Conservation (phyloP, 768 basidiomycete species). For the Leucosporidium yakuticum region DNA sequence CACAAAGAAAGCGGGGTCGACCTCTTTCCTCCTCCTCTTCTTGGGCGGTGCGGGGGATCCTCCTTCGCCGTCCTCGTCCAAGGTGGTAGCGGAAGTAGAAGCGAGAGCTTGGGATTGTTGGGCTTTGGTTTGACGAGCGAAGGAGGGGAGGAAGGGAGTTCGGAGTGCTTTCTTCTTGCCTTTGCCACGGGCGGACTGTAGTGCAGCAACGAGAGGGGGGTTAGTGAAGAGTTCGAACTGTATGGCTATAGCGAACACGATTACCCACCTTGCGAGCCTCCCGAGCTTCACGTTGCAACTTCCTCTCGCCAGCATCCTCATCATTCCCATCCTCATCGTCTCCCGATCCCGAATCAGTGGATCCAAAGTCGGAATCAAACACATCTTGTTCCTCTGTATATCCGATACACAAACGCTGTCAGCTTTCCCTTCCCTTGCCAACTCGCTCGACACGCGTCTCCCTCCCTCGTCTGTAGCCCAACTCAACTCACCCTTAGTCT, state of each 20-base stretch:
- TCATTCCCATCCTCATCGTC: slow-evolving; percentile 54
- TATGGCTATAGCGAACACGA: too few species aligned
- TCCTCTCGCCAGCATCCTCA: slow-evolving; percentile 53
- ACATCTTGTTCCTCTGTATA: slow-evolving; percentile 70
- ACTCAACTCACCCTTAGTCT: slow-evolving; percentile 53
- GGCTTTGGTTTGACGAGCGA: slow-evolving; percentile 26
- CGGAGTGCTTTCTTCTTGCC: slow-evolving; percentile 27
- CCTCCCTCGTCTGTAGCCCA: too few species aligned
- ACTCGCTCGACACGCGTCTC: not conserved
- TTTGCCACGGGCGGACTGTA: slow-evolving; percentile 25
- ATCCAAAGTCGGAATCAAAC: slow-evolving; percentile 77
- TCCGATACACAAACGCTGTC: not conserved
- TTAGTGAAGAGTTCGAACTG: too few species aligned
- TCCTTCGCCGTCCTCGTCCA: slow-evolving; percentile 14
- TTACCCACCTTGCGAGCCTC: slow-evolving; percentile 27
- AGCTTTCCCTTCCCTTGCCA: not conserved
- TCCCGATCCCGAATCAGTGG: slow-evolving; percentile 58
- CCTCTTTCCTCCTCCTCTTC: slow-evolving; percentile 15
- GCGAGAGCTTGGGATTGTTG: slow-evolving; percentile 19
- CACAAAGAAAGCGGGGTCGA: slow-evolving; percentile 2
- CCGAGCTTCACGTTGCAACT: slow-evolving; percentile 30
- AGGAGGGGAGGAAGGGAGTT: slow-evolving; percentile 26
- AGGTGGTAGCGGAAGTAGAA: slow-evolving; percentile 26
- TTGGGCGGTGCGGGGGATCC: not conserved
- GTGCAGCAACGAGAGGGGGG: not conserved